These are phyloP conservation scores for Rhodofomes roseus DNA, from an alignment of 1,284 basidiomycete genomes.

Conservation along the genomic window DNA sequence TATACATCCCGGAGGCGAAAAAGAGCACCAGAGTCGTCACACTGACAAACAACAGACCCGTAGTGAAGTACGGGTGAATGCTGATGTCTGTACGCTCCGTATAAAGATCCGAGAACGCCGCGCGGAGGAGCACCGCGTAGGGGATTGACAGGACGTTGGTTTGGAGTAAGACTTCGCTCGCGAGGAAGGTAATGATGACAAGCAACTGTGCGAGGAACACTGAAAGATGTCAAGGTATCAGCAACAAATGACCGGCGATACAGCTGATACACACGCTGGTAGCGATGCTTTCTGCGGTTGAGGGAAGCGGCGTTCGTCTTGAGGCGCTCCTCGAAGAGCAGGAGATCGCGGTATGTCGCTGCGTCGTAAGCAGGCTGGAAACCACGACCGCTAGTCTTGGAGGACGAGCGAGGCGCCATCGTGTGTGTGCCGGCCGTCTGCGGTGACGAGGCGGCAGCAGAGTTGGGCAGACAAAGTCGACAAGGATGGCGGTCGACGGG, in stretches of 20 bases:
- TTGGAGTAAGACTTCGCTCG: constrained; percentile 70
- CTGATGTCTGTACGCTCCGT: constrained; percentile 37
- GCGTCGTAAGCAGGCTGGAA: constrained; percentile 67
- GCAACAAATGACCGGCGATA: background rate
- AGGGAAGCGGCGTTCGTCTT: constrained; percentile 89
- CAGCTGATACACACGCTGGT: constrained; percentile 71
- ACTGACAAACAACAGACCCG: constrained; percentile 78
- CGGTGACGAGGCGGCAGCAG: too few relatives aligned
- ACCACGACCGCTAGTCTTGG: constrained; percentile 11
- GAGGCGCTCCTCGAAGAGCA: constrained; percentile 93
- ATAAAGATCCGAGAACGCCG: constrained; percentile 48
- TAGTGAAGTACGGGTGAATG: constrained; percentile 68
- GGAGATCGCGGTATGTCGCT: constrained; percentile 83
- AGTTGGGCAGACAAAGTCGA: too few relatives aligned
- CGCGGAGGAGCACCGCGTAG: constrained; percentile 49
- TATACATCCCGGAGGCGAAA: constrained; percentile 95
- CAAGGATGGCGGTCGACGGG: too few relatives aligned
- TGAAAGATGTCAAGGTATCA: constrained; percentile 25
- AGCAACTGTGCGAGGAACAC: constrained; percentile 77
- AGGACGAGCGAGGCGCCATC: constrained; percentile 15
- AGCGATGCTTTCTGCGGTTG: constrained; percentile 78
- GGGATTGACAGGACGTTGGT: constrained; percentile 65
- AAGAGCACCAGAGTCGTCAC: constrained; percentile 91
- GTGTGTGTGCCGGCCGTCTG: too few relatives aligned
- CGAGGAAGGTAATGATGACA: constrained; percentile 65